Conservation (phyloP, 306 rosid genomes). For the Clitoria ternatea region DNA sequence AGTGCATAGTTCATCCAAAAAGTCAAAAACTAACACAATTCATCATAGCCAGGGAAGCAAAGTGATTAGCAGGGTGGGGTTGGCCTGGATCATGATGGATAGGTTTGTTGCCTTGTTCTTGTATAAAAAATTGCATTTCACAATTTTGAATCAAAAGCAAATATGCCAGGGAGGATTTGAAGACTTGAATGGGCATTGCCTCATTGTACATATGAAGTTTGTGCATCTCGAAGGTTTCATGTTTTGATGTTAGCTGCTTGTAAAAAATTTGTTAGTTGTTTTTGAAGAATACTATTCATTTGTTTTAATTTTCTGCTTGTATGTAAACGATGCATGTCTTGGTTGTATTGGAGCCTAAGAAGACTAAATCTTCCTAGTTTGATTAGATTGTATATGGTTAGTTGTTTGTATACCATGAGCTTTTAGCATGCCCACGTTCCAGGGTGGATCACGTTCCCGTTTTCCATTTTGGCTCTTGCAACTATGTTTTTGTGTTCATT, state of each 20-base stretch:
- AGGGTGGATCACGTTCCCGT: background rate
- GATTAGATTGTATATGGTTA: background rate
- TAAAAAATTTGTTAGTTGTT: background rate
- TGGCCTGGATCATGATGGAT: background rate
- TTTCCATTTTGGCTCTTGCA: background rate
- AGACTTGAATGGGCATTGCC: background rate
- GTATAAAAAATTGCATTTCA: background rate
- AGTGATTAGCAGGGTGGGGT: constrained; percentile 5
- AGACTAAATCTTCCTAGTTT: background rate
- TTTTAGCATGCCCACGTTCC: background rate
- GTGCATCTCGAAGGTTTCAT: background rate
- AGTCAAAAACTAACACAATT: background rate
- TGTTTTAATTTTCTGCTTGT: background rate
- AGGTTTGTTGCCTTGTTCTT: background rate
- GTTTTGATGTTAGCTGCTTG: background rate
- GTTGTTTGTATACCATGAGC: background rate
- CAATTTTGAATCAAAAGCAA: constrained; percentile 18
- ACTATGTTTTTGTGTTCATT: background rate
- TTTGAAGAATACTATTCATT: background rate
- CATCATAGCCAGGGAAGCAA: background rate
- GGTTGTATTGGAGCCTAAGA: background rate
- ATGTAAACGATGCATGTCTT: background rate
- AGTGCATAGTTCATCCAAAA: background rate
- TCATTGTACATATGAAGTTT: constrained; percentile 24
- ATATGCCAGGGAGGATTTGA: background rate